Evolutionary conservation across 768 basidiomycete species (phyloP).

Genomic region (Candolleomyces eurysporus): DNA sequence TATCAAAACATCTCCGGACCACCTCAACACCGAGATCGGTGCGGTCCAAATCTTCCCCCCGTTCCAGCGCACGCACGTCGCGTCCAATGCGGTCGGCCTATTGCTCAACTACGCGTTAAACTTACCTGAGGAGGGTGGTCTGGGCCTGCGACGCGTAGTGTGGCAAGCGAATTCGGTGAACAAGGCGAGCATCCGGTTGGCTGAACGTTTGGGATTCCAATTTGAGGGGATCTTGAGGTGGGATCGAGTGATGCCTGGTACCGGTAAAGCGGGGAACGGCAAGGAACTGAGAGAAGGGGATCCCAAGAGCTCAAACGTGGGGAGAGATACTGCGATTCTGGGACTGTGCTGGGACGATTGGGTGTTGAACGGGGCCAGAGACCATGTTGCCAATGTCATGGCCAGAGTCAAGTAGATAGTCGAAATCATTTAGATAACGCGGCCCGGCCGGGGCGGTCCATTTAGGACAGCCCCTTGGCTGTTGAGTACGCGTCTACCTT

Average conservation of each 20-base stretch:
- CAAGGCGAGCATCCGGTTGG: conserved; percentile 43
- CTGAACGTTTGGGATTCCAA: conserved; percentile 59
- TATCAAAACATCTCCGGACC: conserved; percentile 38
- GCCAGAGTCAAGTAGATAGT: conserved; percentile 14
- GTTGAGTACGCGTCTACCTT: too few species aligned
- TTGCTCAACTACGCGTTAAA: conserved; percentile 48
- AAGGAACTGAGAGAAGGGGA: conserved; percentile 30
- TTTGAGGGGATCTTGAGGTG: conserved; percentile 53
- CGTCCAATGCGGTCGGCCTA: conserved; percentile 50
- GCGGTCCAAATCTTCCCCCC: conserved; percentile 50
- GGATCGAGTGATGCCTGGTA: conserved; percentile 48
- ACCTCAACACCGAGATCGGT: conserved; percentile 55
- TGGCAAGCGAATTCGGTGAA: conserved; percentile 59
- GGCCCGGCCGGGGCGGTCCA: too few species aligned
- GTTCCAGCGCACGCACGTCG: conserved; percentile 65
- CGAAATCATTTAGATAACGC: not conserved
- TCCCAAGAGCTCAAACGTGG: conserved; percentile 22
- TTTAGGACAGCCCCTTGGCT: too few species aligned
- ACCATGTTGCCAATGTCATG: conserved; percentile 29
- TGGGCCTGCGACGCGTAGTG: conserved; percentile 59
- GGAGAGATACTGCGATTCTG: conserved; percentile 44
- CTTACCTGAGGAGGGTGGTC: conserved; percentile 36
- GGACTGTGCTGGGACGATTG: conserved; percentile 57
- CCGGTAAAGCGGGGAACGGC: conserved; percentile 36
- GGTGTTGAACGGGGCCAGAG: conserved; percentile 35